Base-by-base conservation (phyloP, 1,139 yeast species). In the Wickerhamomyces sp. region DNA sequence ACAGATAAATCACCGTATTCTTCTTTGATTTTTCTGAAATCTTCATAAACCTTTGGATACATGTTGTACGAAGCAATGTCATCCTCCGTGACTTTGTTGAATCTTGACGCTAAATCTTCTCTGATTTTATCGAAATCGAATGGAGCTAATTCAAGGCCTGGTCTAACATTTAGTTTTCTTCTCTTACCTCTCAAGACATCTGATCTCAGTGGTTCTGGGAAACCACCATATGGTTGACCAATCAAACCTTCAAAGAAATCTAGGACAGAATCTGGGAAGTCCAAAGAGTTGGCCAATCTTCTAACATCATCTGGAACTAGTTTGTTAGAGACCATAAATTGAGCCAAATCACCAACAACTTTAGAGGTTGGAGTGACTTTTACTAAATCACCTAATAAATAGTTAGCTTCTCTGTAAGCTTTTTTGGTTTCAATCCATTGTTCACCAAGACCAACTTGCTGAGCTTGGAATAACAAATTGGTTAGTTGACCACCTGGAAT, bases 401-500 rank as follows among this genome's bases (percentile, higher is more conserved):
- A 69, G 72, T 93, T 93, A 50, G 99, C 99, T 56, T 83, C 82
- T 66, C 83, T 85, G 69, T 93, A 93, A 32, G 96, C 91, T 64
- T 81, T 84, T 76, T 93, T 93, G 46, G 99, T 93, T 72, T 88
- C 95, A 54, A 80, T 77, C 99, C 99, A 93, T 72, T 86, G 90
- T 55, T 88, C 83, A 57, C 99, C 99, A 55, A 93, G 78, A 50
- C 99, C 99, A 63, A 93, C 89, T 72, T 93, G 99, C 72, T 90
- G 96, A 48, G 99, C 99, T 74, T 93, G 99, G 94, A 93, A 94
- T 59, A 93, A 72, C 69, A 93, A 76, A 75, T 93, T 94, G 56
- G 99, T 93, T 68, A 93, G 81, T 73, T 93, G 99, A 56, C 99
- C 99, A 73, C 99, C 99, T 44, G 99, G 99, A 57, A 93, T 93